phyloP scores from a whole-genome alignment of 2,329 filamentous ascomycete genomes.

The Cercospora sp. region DNA sequence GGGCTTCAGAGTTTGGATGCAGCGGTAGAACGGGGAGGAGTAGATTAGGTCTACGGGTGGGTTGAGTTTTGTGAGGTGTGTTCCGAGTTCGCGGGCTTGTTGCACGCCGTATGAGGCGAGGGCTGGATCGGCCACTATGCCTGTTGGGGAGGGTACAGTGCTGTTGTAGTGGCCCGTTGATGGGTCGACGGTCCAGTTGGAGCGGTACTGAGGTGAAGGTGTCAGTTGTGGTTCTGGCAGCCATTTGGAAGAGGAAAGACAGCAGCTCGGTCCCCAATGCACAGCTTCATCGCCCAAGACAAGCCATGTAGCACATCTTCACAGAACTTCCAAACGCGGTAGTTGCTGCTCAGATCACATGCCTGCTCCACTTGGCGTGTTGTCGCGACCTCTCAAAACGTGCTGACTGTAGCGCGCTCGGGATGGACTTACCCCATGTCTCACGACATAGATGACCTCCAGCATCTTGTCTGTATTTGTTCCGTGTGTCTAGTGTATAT shows the following conservation, averaged over 20 bases:
- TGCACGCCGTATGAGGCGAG: constrained; percentile 82
- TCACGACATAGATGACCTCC: constrained; percentile 52
- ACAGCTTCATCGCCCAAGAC: not conserved
- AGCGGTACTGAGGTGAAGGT: constrained; percentile 69
- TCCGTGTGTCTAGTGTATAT: not conserved
- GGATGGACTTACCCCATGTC: constrained; percentile 51
- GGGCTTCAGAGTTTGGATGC: constrained; percentile 78
- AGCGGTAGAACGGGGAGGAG: constrained; percentile 83
- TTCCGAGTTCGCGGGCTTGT: constrained; percentile 76
- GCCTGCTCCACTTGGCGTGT: constrained; percentile 11
- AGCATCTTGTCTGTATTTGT: constrained; percentile 38
- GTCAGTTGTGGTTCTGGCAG: not conserved
- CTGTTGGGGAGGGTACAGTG: constrained; percentile 76
- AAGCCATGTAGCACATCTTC: not conserved
- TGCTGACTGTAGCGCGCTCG: not conserved
- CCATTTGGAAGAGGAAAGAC: too few species aligned
- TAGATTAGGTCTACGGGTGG: constrained; percentile 77
- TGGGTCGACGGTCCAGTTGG: constrained; percentile 83
- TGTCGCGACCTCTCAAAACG: not conserved
- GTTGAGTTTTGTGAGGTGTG: constrained; percentile 61
- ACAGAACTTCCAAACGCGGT: constrained; percentile 5
- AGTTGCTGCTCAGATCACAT: constrained; percentile 2
- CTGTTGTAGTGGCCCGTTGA: constrained; percentile 75
- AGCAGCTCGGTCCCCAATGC: too few species aligned
- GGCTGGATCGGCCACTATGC: constrained; percentile 82